phyloP scores from a whole-genome alignment of 495 filamentous ascomycete genomes.

The Lepidopterella palustris region DNA sequence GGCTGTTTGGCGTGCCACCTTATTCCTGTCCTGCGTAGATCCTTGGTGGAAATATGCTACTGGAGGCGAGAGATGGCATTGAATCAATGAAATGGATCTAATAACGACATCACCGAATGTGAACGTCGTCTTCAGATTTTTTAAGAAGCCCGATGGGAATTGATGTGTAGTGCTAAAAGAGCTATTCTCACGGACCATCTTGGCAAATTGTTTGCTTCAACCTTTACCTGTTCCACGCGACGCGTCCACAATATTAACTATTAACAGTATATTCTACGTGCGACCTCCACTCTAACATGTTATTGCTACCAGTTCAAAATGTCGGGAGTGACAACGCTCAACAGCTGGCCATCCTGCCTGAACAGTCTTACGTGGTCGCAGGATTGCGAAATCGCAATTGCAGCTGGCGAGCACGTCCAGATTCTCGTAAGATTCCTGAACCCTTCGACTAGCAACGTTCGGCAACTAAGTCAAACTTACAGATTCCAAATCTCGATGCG shows the following conservation, averaged over 20 bases:
- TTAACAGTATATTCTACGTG: not conserved
- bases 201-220: not conserved
- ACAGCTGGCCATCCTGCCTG: conserved; percentile 35
- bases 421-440: conserved; percentile 42
- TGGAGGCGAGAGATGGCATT: not conserved
- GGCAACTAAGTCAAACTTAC: conserved; percentile 18
- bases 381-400: conserved; percentile 57
- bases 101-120: too few relatives aligned
- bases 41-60: not conserved
- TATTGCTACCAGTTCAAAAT: conserved; percentile 4
- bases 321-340: conserved; percentile 29
- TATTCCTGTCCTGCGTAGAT: too few relatives aligned
- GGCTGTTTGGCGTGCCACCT: too few relatives aligned
- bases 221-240: not conserved
- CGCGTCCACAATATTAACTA: not conserved
- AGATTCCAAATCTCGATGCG: conserved; percentile 30
- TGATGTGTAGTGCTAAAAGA: not conserved
- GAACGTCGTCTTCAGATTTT: too few relatives aligned
- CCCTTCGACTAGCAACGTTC: conserved; percentile 7
- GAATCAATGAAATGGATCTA: too few relatives aligned
- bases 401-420: conserved; percentile 52
- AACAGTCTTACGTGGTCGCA: conserved; percentile 56
- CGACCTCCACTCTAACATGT: not conserved
- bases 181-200: not conserved
- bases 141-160: too few relatives aligned